These are phyloP conservation scores for Phialemoniopsis sp. DNA, from an alignment of 2,329 filamentous ascomycete species.

Conservation along the genomic window DNA sequence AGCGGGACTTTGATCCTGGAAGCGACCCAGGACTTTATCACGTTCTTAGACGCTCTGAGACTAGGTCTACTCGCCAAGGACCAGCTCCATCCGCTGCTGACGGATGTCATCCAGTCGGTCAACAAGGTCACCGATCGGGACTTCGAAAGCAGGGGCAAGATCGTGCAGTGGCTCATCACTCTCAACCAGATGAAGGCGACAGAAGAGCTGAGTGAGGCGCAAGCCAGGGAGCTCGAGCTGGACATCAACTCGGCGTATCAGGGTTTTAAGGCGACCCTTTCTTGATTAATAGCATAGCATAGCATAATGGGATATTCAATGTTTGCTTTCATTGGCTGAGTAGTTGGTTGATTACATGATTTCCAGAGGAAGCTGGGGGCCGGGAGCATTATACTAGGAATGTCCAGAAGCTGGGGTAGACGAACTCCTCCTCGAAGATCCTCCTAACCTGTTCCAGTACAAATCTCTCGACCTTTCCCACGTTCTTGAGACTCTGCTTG, in stretches of 20 bases:
- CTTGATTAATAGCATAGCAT: slow-evolving; percentile 24
- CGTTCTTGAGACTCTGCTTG: slow-evolving; percentile 95
- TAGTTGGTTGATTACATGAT: no score
- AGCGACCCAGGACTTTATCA: slow-evolving; percentile 98
- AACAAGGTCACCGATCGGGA: slow-evolving; percentile 95
- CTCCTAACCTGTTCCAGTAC: slow-evolving; percentile 92
- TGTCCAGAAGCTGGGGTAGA: slow-evolving; percentile 98
- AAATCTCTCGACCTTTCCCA: slow-evolving; percentile 97
- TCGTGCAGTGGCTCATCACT: slow-evolving; percentile 96
- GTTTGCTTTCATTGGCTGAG: not conserved
- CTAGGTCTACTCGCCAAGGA: slow-evolving; percentile 92
- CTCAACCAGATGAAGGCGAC: slow-evolving; percentile 97
- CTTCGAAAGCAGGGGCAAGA: slow-evolving; percentile 94
- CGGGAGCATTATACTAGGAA: slow-evolving; percentile 65
- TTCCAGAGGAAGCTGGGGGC: not conserved
- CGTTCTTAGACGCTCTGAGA: slow-evolving; percentile 90
- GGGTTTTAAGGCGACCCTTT: slow-evolving; percentile 81
- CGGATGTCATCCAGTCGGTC: slow-evolving; percentile 93
- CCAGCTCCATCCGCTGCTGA: slow-evolving; percentile 89
- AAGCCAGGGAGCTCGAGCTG: slow-evolving; percentile 83
- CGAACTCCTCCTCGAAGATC: slow-evolving; percentile 98
- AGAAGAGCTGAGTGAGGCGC: slow-evolving; percentile 82
- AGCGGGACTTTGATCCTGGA: slow-evolving; percentile 72
- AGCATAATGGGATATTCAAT: not conserved
- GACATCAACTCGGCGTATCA: slow-evolving; percentile 94